Percentiles rank a stretch among this genome's conserved stretches.
These are phyloP conservation scores for Alternaria burnsii DNA, from an alignment of 2,329 filamentous ascomycete species.

Conservation along the genomic window DNA sequence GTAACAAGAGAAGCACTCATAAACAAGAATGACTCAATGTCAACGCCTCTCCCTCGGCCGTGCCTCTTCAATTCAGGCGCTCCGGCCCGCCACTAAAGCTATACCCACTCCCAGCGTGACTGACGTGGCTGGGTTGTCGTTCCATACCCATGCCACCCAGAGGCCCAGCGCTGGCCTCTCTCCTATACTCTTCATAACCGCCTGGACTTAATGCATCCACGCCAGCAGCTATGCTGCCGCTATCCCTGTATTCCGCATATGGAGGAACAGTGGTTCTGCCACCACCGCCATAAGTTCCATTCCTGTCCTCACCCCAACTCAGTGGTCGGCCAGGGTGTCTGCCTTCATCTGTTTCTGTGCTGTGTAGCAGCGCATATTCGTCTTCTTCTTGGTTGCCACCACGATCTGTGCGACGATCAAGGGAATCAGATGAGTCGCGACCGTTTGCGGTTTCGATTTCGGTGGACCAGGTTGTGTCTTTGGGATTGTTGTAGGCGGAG, in stretches of 20 bases:
- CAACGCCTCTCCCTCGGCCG: slow-evolving; percentile 3
- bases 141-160: slow-evolving; percentile 9
- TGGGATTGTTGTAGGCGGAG: slow-evolving; percentile 27
- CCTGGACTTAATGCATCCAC: slow-evolving; percentile 43
- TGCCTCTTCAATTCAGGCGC: not conserved
- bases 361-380: slow-evolving; percentile 60
- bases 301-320: slow-evolving; percentile 50
- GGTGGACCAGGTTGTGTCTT: slow-evolving; percentile 56
- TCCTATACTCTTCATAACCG: slow-evolving; percentile 48
- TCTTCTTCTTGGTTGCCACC: slow-evolving; percentile 59
- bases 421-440: slow-evolving; percentile 53
- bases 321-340: slow-evolving; percentile 52
- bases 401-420: slow-evolving; percentile 49
- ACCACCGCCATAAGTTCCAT: slow-evolving; percentile 31
- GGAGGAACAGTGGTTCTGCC: slow-evolving; percentile 41
- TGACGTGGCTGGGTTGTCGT: slow-evolving; percentile 18
- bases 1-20: slow-evolving; percentile 2
- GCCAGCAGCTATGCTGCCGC: slow-evolving; percentile 23
- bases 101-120: slow-evolving; percentile 31
- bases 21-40: not conserved
- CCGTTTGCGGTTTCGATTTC: slow-evolving; percentile 52
- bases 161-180: slow-evolving; percentile 25
- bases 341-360: slow-evolving; percentile 50
- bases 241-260: slow-evolving; percentile 44
- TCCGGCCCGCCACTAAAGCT: slow-evolving; percentile 23